A percentile compares a stretch with the other conserved stretches of the same genome.
Conservation (phyloP, 306 rosid species). For the Inga oerstediana region DNA sequence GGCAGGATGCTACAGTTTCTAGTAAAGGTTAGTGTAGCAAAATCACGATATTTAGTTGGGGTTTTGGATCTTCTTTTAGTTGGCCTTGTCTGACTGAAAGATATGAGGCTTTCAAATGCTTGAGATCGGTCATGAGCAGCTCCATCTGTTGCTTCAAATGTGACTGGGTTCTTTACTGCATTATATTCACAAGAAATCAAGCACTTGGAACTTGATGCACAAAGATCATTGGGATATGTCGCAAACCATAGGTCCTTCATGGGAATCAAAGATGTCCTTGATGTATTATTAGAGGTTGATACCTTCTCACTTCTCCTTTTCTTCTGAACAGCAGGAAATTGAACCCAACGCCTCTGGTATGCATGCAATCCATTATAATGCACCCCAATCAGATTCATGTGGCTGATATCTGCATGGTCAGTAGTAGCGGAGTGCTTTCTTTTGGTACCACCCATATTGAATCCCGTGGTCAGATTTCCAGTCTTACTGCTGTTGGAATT, state of each 20-base stretch:
- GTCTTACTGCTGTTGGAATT: conserved; percentile 35
- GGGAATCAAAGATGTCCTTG: conserved; percentile 34
- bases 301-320: conserved; percentile 65
- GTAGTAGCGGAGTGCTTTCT: conserved; percentile 41
- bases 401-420: conserved; percentile 36
- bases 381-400: conserved; percentile 44
- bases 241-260: conserved; percentile 28
- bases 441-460: conserved; percentile 37
- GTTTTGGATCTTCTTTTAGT: conserved; percentile 64
- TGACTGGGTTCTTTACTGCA: conserved; percentile 25
- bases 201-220: conserved; percentile 41
- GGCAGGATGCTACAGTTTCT: conserved; percentile 30
- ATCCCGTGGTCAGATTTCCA: conserved; percentile 30
- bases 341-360: conserved; percentile 43
- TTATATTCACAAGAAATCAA: conserved; percentile 39
- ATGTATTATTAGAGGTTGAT: conserved; percentile 27
- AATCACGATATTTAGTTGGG: conserved; percentile 41
- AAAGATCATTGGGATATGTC: conserved; percentile 31
- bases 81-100: conserved; percentile 42
- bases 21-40: conserved; percentile 42
- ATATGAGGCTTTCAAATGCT: conserved; percentile 32
- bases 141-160: conserved; percentile 24
- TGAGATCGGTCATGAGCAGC: conserved; percentile 32
- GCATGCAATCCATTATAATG: conserved; percentile 42
- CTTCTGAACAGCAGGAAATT: conserved; percentile 61